These are phyloP conservation scores for Ochetophila trinervis DNA, from an alignment of 306 rosid genomes.

Conservation along the genomic window DNA sequence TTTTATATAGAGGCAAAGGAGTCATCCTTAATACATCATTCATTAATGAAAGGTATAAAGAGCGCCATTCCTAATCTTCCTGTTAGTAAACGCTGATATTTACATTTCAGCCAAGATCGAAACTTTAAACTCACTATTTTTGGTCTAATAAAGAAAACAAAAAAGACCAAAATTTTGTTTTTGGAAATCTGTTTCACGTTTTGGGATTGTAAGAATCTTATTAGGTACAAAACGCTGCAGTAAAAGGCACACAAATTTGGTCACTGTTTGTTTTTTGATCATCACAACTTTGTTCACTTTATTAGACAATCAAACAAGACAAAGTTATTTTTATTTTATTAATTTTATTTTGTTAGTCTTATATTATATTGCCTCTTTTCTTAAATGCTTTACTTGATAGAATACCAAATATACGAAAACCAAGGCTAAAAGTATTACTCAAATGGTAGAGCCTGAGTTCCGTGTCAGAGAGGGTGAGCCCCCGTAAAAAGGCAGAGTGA, in stretches of 20 bases:
- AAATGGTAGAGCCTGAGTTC: not conserved
- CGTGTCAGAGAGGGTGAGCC: conserved; percentile 26
- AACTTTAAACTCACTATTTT: too few species aligned
- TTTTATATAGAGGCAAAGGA: too few species aligned
- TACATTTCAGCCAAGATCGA: too few species aligned
- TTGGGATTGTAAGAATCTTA: conserved; percentile 14
- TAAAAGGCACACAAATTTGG: conserved; percentile 9
- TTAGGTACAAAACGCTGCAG: conserved; percentile 6
- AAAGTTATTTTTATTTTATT: conserved; percentile 14
- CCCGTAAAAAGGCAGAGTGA: conserved; percentile 15
- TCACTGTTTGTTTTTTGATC: too few species aligned
- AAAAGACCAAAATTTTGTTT: too few species aligned
- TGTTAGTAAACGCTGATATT: too few species aligned
- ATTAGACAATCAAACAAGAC: not conserved
- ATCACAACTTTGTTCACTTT: conserved; percentile 7
- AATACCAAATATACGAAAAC: conserved; percentile 7
- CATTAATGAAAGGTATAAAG: too few species aligned
- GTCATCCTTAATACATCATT: too few species aligned
- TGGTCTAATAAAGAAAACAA: too few species aligned
- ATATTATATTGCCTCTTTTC: not conserved
- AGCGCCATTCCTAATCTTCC: too few species aligned
- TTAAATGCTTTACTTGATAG: conserved; percentile 8
- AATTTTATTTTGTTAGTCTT: not conserved
- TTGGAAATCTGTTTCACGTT: not conserved
- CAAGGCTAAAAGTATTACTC: not conserved